These are phyloP conservation scores for Cicer arietinum DNA, from an alignment of 306 rosid species.

Conservation along the genomic window DNA sequence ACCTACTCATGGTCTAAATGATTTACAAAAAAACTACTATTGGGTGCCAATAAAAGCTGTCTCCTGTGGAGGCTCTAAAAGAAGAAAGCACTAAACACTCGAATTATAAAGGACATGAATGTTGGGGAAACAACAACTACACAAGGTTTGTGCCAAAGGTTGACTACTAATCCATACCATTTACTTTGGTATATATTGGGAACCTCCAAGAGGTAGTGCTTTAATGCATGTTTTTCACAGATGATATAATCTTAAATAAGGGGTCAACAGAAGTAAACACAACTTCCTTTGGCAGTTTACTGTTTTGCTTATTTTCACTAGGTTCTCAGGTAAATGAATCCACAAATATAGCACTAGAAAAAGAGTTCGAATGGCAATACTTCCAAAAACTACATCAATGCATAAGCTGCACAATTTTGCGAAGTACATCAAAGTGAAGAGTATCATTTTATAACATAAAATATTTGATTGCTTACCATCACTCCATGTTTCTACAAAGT, in stretches of 20 bases:
- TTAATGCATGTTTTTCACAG: not conserved
- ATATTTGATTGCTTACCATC: conserved; percentile 66
- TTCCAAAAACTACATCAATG: conserved; percentile 30
- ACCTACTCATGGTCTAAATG: not conserved
- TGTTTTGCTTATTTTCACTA: conserved; percentile 16
- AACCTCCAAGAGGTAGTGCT: not conserved
- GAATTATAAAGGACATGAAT: not conserved
- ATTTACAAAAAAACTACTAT: not conserved
- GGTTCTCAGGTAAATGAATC: conserved; percentile 28
- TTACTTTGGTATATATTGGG: not conserved
- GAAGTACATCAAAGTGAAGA: conserved; percentile 15
- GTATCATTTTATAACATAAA: conserved; percentile 26
- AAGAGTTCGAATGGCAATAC: not conserved
- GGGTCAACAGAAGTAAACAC: conserved; percentile 14
- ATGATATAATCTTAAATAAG: not conserved
- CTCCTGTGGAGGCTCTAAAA: not conserved
- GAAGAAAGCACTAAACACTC: not conserved
- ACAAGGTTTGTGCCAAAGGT: conserved; percentile 7
- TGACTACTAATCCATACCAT: not conserved
- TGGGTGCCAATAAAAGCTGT: conserved; percentile 6
- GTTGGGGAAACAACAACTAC: not conserved
- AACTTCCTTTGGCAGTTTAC: conserved; percentile 1
- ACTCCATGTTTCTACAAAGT: conserved; percentile 83
- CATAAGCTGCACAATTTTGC: conserved; percentile 18
- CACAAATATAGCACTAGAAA: conserved; percentile 35